These are phyloP conservation scores for Ophiostoma sp. DNA, from an alignment of 2,329 filamentous ascomycete genomes.

Conservation along the genomic window DNA sequence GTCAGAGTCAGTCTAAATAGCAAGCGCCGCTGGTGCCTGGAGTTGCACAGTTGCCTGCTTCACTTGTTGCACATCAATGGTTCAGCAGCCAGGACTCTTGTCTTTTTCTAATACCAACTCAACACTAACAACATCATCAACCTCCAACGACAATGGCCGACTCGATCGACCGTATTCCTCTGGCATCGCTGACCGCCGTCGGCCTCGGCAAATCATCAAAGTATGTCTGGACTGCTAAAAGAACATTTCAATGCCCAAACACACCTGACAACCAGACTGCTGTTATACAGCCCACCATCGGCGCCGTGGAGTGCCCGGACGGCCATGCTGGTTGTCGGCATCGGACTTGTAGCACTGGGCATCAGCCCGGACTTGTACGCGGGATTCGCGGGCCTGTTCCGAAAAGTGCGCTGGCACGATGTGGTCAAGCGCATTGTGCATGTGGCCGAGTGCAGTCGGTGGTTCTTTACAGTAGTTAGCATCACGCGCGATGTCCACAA, in stretches of 20 bases:
- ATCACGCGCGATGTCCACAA: neutral
- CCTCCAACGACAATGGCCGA: neutral
- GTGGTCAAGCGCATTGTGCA: neutral
- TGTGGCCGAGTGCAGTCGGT: neutral
- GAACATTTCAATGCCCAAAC: neutral
- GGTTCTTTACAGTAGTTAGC: neutral
- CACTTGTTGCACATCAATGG: too few species aligned
- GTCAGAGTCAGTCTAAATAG: too few species aligned
- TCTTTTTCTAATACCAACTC: too few species aligned
- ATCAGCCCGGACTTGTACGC: neutral
- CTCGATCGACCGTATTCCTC: neutral
- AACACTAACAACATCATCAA: too few species aligned
- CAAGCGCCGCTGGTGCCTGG: too few species aligned
- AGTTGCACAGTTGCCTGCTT: too few species aligned
- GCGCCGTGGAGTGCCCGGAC: neutral
- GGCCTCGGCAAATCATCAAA: neutral
- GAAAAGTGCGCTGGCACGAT: neutral
- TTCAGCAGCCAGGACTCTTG: too few species aligned
- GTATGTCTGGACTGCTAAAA: neutral
- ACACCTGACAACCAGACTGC: neutral
- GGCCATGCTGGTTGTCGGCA: neutral
- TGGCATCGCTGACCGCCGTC: neutral
- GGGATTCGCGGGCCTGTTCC: neutral
- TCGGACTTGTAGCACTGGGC: neutral
- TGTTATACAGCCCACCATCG: neutral